These are phyloP conservation scores for Tetracladium marchalianum DNA, from an alignment of 495 filamentous ascomycete species.

Conservation along the genomic window DNA sequence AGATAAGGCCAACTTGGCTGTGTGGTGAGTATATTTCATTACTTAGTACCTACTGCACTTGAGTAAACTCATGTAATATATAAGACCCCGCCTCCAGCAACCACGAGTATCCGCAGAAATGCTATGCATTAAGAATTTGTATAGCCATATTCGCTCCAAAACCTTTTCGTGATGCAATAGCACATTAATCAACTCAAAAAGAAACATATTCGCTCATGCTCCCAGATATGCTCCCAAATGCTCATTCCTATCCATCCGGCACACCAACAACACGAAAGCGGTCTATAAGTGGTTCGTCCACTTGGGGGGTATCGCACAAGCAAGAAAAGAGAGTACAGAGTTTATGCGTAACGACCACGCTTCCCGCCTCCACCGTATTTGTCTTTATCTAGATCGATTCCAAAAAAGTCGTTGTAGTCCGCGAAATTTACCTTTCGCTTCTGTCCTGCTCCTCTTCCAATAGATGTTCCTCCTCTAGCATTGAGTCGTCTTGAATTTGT, in stretches of 20 bases:
- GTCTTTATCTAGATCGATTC: slow-evolving; percentile 54
- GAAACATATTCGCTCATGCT: slow-evolving; percentile 4
- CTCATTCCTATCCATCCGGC: not conserved
- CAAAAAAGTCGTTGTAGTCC: slow-evolving; percentile 77
- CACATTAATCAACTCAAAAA: slow-evolving; percentile 5
- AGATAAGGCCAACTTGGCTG: too few relatives aligned
- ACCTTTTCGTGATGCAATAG: slow-evolving; percentile 1
- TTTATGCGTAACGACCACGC: slow-evolving; percentile 57
- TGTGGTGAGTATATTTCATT: too few relatives aligned
- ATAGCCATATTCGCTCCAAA: not conserved
- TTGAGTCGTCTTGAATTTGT: slow-evolving; percentile 35
- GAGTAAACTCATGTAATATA: too few relatives aligned
- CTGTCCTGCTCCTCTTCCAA: slow-evolving; percentile 53
- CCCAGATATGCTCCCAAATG: not conserved
- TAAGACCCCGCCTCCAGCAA: too few relatives aligned
- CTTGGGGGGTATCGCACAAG: slow-evolving; percentile 5
- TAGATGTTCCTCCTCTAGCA: slow-evolving; percentile 32
- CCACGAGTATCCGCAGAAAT: too few relatives aligned
- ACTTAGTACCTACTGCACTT: too few relatives aligned
- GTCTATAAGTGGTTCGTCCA: not conserved
- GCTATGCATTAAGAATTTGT: too few relatives aligned
- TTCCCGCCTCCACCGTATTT: slow-evolving; percentile 56
- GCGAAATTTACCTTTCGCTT: slow-evolving; percentile 70
- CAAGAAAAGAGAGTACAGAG: not conserved
- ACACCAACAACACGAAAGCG: not conserved